Evolutionary conservation across 768 basidiomycete species (phyloP).

Genomic region (Pulveroboletus sp.): DNA sequence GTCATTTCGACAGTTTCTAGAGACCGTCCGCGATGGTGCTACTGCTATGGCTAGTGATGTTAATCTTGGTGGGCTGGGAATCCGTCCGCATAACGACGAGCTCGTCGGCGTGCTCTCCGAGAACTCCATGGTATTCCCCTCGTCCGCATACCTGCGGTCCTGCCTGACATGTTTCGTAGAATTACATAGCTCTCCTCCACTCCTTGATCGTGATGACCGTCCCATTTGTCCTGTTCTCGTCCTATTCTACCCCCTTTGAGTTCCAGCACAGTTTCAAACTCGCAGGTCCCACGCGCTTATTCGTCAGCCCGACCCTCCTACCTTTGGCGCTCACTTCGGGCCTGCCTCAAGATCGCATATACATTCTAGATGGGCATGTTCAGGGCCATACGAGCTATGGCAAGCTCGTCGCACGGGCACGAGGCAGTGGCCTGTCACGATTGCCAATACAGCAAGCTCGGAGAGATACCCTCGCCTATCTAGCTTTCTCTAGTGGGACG

Average conservation of each 20-base stretch:
- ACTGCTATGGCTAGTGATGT: constrained; percentile 50
- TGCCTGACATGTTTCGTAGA: constrained; percentile 32
- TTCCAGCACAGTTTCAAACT: constrained; percentile 46
- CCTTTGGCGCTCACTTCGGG: constrained; percentile 36
- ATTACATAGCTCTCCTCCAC: constrained; percentile 49
- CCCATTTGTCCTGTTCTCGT: constrained; percentile 51
- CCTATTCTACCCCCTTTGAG: constrained; percentile 54
- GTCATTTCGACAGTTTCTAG: constrained; percentile 45
- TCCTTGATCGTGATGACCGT: constrained; percentile 44
- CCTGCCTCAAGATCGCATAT: constrained; percentile 40
- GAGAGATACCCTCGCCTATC: constrained; percentile 57
- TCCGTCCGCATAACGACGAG: constrained; percentile 44
- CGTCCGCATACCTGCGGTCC: not conserved
- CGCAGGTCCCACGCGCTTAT: constrained; percentile 47
- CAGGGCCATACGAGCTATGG: constrained; percentile 41
- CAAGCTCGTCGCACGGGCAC: constrained; percentile 40
- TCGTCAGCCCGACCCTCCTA: constrained; percentile 46
- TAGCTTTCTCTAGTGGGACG: constrained; percentile 76
- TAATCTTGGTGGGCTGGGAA: constrained; percentile 51
- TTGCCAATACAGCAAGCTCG: constrained; percentile 42
- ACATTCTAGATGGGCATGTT: constrained; percentile 42
- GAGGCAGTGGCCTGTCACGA: constrained; percentile 34
- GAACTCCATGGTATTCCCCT: constrained; percentile 52
- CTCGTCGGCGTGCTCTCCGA: constrained; percentile 67
- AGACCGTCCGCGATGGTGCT: constrained; percentile 48